Conservation (phyloP, 495 filamentous ascomycete species). For the Sordaria brevicollis region DNA sequence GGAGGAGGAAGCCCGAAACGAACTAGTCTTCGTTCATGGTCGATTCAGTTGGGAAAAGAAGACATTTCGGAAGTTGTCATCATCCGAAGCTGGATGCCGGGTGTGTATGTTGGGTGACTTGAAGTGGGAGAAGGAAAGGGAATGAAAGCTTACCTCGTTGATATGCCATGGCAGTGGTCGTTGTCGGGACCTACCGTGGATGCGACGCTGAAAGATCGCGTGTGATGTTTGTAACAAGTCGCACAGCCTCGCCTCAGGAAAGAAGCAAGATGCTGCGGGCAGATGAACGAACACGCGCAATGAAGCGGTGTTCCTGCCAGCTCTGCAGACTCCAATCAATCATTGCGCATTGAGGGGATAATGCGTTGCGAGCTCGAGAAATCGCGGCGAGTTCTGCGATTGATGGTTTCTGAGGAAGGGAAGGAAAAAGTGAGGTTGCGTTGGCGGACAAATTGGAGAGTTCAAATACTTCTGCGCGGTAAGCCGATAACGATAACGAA, state of each 20-base stretch:
- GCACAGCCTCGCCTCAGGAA: background rate
- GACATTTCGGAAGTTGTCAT: conserved; percentile 72
- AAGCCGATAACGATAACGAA: conserved; percentile 7
- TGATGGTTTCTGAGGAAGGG: background rate
- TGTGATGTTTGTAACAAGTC: background rate
- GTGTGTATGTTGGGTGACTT: background rate
- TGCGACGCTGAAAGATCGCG: background rate
- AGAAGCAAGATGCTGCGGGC: background rate
- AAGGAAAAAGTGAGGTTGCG: background rate
- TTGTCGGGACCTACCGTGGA: background rate
- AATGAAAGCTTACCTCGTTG: conserved; percentile 13
- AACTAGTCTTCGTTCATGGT: conserved; percentile 73
- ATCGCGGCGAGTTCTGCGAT: background rate
- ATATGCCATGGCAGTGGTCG: background rate
- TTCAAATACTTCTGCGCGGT: conserved; percentile 2
- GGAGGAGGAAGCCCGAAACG: conserved; percentile 58
- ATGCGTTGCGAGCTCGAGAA: background rate
- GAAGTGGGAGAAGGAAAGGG: background rate
- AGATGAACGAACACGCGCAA: background rate
- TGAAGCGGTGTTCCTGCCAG: background rate
- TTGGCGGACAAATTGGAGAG: background rate
- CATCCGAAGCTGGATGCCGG: conserved; percentile 39
- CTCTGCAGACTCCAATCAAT: background rate
- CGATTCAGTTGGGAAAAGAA: conserved; percentile 95
- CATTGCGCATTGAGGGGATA: background rate